Evolutionary conservation across 306 rosid genomes (phyloP).

Genomic region (Purshia tridentata): DNA sequence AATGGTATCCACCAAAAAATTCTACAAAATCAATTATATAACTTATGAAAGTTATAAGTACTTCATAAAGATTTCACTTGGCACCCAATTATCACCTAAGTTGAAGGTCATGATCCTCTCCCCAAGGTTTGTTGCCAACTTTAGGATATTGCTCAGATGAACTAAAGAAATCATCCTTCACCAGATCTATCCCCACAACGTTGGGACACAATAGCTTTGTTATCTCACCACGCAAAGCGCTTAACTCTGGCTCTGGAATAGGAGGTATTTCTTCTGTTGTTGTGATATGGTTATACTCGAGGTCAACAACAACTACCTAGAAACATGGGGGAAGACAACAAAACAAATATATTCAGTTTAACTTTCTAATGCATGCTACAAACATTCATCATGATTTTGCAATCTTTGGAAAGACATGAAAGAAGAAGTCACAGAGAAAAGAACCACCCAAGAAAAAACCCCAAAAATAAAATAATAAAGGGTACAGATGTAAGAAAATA

Average conservation of each 20-base stretch:
- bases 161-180: constrained; percentile 56
- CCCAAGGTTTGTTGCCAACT: constrained; percentile 76
- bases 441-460: no score
- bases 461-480: neutral
- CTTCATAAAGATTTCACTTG: constrained; percentile 28
- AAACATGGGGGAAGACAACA: constrained; percentile 20
- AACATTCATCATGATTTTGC: constrained; percentile 1
- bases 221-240: constrained; percentile 74
- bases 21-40: neutral
- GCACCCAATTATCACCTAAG: constrained; percentile 68
- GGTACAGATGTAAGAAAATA: neutral
- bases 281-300: constrained; percentile 76
- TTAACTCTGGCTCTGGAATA: constrained; percentile 86
- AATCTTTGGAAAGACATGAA: neutral
- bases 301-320: constrained; percentile 97
- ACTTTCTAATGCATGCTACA: constrained; percentile 10
- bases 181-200: constrained; percentile 82
- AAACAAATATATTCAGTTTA: constrained; percentile 11
- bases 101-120: constrained; percentile 90
- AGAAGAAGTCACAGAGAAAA: neutral
- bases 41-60: constrained; percentile 16
- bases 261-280: constrained; percentile 96
- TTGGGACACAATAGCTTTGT: constrained; percentile 74
- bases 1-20: neutral
- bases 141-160: constrained; percentile 56